Evolutionary conservation across 2,329 filamentous ascomycete genomes (phyloP).

Genomic region (Colletotrichum graminicola): DNA sequence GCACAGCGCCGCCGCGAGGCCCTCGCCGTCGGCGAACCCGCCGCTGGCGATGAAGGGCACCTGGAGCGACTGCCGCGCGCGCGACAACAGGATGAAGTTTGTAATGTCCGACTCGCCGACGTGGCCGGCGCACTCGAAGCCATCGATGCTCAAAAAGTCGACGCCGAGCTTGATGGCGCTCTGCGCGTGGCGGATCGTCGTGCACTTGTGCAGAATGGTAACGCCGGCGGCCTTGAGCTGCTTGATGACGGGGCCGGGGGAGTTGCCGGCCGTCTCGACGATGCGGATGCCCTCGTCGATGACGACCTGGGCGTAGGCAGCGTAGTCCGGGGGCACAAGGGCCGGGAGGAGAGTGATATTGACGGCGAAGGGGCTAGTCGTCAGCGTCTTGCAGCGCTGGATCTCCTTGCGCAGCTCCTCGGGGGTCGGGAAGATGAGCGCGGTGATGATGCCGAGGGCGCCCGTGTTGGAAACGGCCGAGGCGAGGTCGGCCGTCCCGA

Average conservation of each 20-base stretch:
- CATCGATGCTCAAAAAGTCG: slow-evolving; percentile 96
- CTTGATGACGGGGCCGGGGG: slow-evolving; percentile 88
- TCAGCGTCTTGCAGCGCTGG: slow-evolving; percentile 84
- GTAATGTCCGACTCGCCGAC: slow-evolving; percentile 90
- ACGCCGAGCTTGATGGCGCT: slow-evolving; percentile 94
- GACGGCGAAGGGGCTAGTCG: slow-evolving; percentile 85
- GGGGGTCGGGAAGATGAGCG: slow-evolving; percentile 91
- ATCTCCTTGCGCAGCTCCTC: slow-evolving; percentile 96
- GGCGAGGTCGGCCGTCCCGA: slow-evolving; percentile 84
- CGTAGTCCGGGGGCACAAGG: slow-evolving; percentile 91
- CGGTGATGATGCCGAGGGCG: slow-evolving; percentile 85
- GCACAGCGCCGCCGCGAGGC: slow-evolving; percentile 88
- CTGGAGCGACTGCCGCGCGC: slow-evolving; percentile 84
- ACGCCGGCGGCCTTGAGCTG: slow-evolving; percentile 84
- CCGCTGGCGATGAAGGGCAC: slow-evolving; percentile 96
- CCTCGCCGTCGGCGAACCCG: slow-evolving; percentile 94
- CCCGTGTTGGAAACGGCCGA: slow-evolving; percentile 85
- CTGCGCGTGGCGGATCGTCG: slow-evolving; percentile 92
- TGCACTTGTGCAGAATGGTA: slow-evolving; percentile 96
- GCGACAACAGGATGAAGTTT: slow-evolving; percentile 88
- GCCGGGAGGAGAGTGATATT: slow-evolving; percentile 95
- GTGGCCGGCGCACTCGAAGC: slow-evolving; percentile 95
- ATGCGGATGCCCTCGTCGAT: slow-evolving; percentile 93
- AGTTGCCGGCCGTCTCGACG: slow-evolving; percentile 93
- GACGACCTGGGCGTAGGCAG: slow-evolving; percentile 89